Evolutionary conservation across 345 rosid genomes (phyloP), one percentile per base, ranked within the genome.

Genomic region (Moringa oleifera): DNA sequence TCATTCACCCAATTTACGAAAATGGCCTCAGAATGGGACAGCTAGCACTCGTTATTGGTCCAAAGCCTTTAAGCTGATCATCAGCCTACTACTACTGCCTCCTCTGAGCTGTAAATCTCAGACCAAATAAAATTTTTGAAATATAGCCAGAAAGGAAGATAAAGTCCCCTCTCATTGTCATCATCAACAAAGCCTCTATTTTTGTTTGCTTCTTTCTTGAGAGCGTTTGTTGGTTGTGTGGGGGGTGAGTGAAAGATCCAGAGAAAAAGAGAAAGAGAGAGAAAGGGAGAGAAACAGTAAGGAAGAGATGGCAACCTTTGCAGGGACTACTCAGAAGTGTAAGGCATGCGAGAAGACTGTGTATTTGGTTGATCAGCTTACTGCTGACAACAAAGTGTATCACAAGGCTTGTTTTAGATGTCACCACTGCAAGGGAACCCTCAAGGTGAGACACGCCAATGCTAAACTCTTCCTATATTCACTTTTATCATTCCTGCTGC

Each of bases 361-460:
- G 18, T 77, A 80, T 66, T 65, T 77, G 62, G 81, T 80, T 28
- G 84, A 80, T 64, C 75, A 74, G 58, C 77, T 77, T 21, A 72
- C 84, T 46, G 77, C 84, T 64, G 84, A 80, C 37, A 69, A 67
- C 73, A 74, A 69, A 58, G 70, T 77, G 31, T 80, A 65, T 57
- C 81, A 80, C 68, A 80, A 74, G 71, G 77, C 84, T 57, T 77
- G 84, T 57, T 80, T 80, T 67, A 75, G 81, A 61, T 80, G 84
- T 63, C 77, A 80, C 73, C 84, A 80, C 62, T 80, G 84, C 77
- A 80, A 77, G 71, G 65, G 81, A 37, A 80, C 84, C 61, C 81
- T 80, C 36, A 80, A 80, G 77, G 84, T 80, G 51, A 47, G 16
- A 41, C 6, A 33, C 37, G 11, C 11, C 5, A 4, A 33, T 33